phyloP scores from a whole-genome alignment of 2,329 filamentous ascomycete genomes.

The Stagonosporopsis cucurbitacearum region DNA sequence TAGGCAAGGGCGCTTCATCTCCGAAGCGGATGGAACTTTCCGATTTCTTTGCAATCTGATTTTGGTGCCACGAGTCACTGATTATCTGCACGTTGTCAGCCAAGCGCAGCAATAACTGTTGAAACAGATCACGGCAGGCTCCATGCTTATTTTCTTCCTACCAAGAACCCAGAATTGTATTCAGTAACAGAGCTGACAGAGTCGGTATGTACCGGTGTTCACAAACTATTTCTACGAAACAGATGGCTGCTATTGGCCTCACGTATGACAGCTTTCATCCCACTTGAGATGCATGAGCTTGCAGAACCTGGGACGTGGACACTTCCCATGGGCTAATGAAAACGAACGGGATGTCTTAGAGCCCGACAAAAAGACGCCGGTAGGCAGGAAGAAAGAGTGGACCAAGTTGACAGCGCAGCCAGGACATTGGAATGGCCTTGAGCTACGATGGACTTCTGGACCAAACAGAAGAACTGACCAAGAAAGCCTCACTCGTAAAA shows the following conservation, averaged over 20 bases:
- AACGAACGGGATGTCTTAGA: background rate
- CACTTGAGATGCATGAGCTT: background rate
- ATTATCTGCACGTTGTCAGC: background rate
- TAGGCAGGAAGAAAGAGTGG: constrained; percentile 1
- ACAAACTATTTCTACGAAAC: background rate
- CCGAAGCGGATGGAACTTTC: background rate
- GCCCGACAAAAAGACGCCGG: background rate
- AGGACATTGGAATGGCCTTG: background rate
- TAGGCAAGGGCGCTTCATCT: background rate
- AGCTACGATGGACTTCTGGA: background rate
- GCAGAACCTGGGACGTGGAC: background rate
- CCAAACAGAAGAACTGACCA: background rate
- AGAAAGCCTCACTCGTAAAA: background rate
- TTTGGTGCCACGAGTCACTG: background rate
- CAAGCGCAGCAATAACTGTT: background rate
- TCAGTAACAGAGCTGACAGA: background rate
- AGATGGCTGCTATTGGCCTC: background rate
- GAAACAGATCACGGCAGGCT: background rate
- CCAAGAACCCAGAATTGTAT: background rate
- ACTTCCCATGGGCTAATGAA: background rate
- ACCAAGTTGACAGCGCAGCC: background rate
- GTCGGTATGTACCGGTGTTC: background rate
- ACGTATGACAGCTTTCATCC: background rate
- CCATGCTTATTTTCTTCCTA: background rate
- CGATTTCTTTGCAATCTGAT: background rate